These are phyloP conservation scores for Gremmenia infestans DNA, from an alignment of 2,329 filamentous ascomycete species.

Conservation along the genomic window DNA sequence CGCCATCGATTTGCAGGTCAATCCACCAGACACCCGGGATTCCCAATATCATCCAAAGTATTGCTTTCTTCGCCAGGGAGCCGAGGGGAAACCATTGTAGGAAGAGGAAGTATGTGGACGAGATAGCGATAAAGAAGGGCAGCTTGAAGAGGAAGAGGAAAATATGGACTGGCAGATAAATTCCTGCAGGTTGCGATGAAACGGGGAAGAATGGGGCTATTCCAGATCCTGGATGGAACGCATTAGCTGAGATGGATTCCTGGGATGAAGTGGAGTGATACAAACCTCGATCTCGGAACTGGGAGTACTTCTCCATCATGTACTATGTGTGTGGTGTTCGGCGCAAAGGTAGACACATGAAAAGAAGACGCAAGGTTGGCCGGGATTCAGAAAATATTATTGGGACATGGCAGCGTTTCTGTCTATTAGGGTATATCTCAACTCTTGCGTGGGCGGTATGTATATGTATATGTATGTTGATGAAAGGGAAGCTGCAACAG, in stretches of 20 bases:
- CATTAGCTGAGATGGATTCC: constrained; percentile 18
- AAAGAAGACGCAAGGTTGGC: neutral
- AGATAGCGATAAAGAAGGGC: constrained; percentile 67
- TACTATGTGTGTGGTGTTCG: neutral
- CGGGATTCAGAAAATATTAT: neutral
- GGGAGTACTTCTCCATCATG: constrained; percentile 69
- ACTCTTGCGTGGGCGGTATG: too few relatives aligned
- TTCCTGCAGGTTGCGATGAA: constrained; percentile 55
- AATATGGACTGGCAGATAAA: constrained; percentile 60
- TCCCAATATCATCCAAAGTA: constrained; percentile 81
- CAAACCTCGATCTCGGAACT: constrained; percentile 68
- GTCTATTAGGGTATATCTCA: too few relatives aligned
- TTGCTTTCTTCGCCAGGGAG: constrained; percentile 68
- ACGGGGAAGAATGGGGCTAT: constrained; percentile 94
- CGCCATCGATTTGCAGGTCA: constrained; percentile 95
- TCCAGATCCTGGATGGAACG: constrained; percentile 65
- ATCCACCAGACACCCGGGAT: constrained; percentile 97
- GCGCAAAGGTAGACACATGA: neutral
- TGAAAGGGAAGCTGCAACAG: neutral
- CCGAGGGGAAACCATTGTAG: constrained; percentile 77
- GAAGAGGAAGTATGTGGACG: constrained; percentile 68
- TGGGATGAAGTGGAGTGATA: constrained; percentile 4
- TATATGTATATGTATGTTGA: neutral
- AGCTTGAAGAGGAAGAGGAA: constrained; percentile 78
- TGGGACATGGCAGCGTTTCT: neutral